Evolutionary conservation across 129 eudicot species (phyloP).

Genomic region (Flaveria sonorensis): DNA sequence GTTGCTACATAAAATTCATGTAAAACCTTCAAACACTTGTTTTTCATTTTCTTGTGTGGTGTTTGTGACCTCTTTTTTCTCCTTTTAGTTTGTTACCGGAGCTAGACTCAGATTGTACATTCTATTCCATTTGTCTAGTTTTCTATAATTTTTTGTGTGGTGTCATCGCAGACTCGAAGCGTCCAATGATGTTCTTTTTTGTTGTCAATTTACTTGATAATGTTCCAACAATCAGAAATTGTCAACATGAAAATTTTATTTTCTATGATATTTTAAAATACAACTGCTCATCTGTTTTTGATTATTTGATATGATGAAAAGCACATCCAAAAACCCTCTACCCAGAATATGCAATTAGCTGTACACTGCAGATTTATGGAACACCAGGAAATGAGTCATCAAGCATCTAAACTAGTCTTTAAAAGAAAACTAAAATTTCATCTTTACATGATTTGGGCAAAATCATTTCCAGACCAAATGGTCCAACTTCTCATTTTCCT

Average conservation of each 20-base stretch:
- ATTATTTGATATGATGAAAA: neutral
- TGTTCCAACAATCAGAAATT: neutral
- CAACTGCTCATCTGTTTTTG: neutral
- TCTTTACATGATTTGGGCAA: constrained; percentile 28
- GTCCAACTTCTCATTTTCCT: constrained; percentile 34
- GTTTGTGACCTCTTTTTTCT: neutral
- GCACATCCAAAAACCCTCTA: neutral
- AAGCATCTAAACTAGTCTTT: constrained; percentile 2
- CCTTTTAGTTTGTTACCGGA: constrained; percentile 6
- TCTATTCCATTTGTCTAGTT: neutral
- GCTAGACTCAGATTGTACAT: constrained; percentile 11
- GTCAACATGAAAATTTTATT: neutral
- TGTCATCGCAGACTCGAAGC: neutral
- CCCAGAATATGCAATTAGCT: neutral
- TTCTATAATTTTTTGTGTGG: neutral
- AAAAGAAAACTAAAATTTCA: constrained; percentile 6
- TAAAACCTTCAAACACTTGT: constrained; percentile 20
- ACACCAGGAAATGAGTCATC: neutral
- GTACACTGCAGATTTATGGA: neutral
- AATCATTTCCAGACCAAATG: constrained; percentile 32
- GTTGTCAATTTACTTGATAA: neutral
- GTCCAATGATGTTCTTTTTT: neutral
- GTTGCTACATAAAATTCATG: constrained; percentile 21
- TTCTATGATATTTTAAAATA: neutral
- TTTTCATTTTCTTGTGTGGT: constrained; percentile 23